These are phyloP conservation scores for Pyrenophora tritici-repentis DNA, from an alignment of 2,329 filamentous ascomycete genomes.

Conservation along the genomic window DNA sequence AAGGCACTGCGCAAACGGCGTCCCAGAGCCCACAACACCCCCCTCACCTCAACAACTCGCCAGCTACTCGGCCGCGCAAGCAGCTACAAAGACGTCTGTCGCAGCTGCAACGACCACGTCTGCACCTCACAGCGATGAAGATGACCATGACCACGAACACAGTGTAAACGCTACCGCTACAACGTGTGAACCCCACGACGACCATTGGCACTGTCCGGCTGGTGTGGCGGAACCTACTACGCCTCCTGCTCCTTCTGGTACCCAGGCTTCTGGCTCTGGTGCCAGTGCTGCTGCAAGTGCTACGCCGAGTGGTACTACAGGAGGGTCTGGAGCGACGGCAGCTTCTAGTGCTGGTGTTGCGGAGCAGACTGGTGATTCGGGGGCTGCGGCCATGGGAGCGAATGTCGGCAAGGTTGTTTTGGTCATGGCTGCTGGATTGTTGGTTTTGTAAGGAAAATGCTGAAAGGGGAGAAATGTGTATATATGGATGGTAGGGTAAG, in stretches of 20 bases:
- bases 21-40: slow-evolving; percentile 13
- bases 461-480: no score
- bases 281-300: slow-evolving; percentile 13
- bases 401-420: no score
- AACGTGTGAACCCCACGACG: slow-evolving; percentile 34
- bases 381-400: no score
- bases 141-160: slow-evolving; percentile 27
- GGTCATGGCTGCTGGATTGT: no score
- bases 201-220: slow-evolving; percentile 36
- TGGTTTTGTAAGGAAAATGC: no score
- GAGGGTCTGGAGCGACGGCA: no score
- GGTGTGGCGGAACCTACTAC: slow-evolving; percentile 35
- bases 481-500: no score
- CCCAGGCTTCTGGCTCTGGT: not conserved
- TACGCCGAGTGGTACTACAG: not conserved
- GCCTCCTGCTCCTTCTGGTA: slow-evolving; percentile 5
- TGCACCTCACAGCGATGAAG: slow-evolving; percentile 14
- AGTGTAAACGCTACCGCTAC: slow-evolving; percentile 22
- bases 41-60: slow-evolving; percentile 10
- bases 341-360: no score
- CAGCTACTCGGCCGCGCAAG: slow-evolving; percentile 6
- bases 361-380: no score
- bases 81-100: not conserved
- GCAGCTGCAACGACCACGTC: slow-evolving; percentile 8
- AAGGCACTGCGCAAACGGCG: slow-evolving; percentile 15